phyloP scores from a whole-genome alignment of 139 green algal species.

The Tetradesmus lagerheimii region DNA sequence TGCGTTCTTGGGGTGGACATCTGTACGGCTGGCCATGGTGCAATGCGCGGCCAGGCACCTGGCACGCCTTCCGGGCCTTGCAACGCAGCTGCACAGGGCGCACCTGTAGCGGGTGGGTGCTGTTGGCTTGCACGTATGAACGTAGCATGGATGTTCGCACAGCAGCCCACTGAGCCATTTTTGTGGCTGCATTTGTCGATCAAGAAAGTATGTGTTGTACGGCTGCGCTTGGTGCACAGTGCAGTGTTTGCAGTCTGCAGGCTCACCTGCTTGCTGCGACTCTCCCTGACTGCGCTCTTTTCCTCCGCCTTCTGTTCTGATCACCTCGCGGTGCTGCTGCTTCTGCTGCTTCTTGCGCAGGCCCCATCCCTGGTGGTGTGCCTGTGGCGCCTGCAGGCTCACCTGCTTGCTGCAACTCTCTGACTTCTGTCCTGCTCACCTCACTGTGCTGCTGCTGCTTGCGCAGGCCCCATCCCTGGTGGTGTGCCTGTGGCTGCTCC shows the following conservation, averaged over 20 bases:
- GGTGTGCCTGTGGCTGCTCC: background rate
- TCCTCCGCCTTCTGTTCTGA: background rate
- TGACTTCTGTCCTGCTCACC: background rate
- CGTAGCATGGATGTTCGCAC: too few species aligned
- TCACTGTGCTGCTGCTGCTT: constrained; percentile 1
- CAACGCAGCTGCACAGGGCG: background rate
- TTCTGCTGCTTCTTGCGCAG: background rate
- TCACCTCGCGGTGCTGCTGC: background rate
- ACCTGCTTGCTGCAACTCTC: too few species aligned
- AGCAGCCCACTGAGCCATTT: too few species aligned
- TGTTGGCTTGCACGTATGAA: too few species aligned
- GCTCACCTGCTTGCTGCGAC: too few species aligned
- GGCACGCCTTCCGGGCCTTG: background rate
- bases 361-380: background rate
- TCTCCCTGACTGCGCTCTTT: too few species aligned
- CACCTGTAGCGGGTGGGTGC: background rate
- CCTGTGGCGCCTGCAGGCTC: background rate
- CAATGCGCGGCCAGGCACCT: background rate
- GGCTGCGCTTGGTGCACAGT: too few species aligned
- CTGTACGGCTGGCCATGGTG: too few species aligned
- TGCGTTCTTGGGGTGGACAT: too few species aligned
- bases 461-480: background rate
- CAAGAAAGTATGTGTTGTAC: too few species aligned
- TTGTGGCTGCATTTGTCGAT: too few species aligned
- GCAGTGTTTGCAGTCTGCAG: too few species aligned